phyloP scores from a whole-genome alignment of 2,329 filamentous ascomycete species.

The Aspergillus latus region DNA sequence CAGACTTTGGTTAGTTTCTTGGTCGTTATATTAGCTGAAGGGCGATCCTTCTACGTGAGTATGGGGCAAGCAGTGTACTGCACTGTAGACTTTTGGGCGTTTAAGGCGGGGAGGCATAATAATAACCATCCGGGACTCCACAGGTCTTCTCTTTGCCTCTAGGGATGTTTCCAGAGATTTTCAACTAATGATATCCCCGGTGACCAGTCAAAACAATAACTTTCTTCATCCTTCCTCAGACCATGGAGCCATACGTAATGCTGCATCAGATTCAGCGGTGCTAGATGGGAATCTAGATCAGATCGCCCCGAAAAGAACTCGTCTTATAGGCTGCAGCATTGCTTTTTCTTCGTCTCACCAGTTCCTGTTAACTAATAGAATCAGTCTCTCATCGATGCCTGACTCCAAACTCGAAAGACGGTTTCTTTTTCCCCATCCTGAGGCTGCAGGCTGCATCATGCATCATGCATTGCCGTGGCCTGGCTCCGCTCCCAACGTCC shows the following conservation, averaged over 20 bases:
- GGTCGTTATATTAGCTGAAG: neutral
- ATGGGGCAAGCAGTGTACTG: neutral
- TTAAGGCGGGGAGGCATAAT: slow-evolving; percentile 2
- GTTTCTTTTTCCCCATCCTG: neutral
- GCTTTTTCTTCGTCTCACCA: neutral
- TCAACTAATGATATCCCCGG: neutral
- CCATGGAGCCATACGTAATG: neutral
- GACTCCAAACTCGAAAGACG: neutral
- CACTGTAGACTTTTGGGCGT: neutral
- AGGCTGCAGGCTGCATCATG: neutral
- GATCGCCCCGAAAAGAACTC: neutral
- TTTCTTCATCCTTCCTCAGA: neutral
- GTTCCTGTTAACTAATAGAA: slow-evolving; percentile 6
- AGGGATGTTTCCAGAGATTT: too few species aligned
- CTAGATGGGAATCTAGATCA: neutral
- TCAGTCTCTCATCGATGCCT: neutral
- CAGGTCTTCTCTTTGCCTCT: too few species aligned
- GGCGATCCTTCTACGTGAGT: neutral
- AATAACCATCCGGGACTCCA: neutral
- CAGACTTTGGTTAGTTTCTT: too few species aligned
- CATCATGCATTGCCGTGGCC: too few species aligned
- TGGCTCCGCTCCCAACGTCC: too few species aligned
- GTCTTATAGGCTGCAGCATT: neutral
- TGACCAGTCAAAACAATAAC: neutral
- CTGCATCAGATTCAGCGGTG: neutral